Evolutionary conservation across 305 asterid genomes (phyloP).

Genomic region (Solanum hybrid): DNA sequence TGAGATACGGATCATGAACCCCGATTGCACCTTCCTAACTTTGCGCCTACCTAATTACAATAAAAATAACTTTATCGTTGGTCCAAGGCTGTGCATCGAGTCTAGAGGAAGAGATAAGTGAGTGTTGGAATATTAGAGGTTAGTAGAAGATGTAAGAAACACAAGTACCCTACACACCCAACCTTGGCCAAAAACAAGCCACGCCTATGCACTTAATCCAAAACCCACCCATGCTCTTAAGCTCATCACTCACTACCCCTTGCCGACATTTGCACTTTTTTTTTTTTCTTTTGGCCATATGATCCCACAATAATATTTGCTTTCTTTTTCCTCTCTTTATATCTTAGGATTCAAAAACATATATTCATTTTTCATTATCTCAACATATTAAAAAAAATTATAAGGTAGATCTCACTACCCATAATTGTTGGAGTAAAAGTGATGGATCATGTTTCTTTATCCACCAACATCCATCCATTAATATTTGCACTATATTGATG

Average conservation of each 20-base stretch:
- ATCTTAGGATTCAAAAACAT: background rate
- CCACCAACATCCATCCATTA: background rate
- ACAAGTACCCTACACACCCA: background rate
- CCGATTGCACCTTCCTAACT: no score
- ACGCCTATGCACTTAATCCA: background rate
- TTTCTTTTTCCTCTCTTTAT: background rate
- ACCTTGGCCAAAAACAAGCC: background rate
- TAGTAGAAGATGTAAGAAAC: background rate
- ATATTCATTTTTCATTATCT: background rate
- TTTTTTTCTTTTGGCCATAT: background rate
- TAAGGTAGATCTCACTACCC: conserved; percentile 2
- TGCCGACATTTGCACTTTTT: conserved; percentile 21
- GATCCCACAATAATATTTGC: background rate
- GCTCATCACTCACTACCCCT: conserved; percentile 26
- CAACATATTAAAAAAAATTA: background rate
- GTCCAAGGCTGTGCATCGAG: background rate
- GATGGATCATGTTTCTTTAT: background rate
- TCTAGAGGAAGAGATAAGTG: background rate
- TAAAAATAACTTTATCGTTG: background rate
- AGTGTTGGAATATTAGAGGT: background rate
- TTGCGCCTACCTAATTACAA: no score
- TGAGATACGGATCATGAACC: no score
- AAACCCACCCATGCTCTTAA: conserved; percentile 30
- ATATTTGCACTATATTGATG: background rate
- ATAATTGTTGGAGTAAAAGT: conserved; percentile 4